phyloP scores from a whole-genome alignment of 2,329 filamentous ascomycete species.

The Geosmithia morbida region DNA sequence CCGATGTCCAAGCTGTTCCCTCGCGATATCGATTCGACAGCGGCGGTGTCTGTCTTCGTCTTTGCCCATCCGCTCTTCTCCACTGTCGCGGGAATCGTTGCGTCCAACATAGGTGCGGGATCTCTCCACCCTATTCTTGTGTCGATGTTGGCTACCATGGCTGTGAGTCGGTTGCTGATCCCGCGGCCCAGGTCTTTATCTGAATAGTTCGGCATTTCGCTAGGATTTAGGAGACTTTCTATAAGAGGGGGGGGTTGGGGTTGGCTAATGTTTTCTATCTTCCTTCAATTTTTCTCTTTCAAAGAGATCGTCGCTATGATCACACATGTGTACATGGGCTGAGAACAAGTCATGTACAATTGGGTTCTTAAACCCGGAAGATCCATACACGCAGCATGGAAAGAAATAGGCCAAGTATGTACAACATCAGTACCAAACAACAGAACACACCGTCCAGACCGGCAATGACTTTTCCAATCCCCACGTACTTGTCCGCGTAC shows the following conservation, averaged over 20 bases:
- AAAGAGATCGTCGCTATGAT: too few species aligned
- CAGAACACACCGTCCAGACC: too few species aligned
- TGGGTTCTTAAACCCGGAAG: too few species aligned
- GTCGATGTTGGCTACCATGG: slow-evolving; percentile 28
- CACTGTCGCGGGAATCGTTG: slow-evolving; percentile 37
- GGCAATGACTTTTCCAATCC: too few species aligned
- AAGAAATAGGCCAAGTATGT: too few species aligned
- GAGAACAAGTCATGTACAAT: too few species aligned
- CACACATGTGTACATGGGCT: too few species aligned
- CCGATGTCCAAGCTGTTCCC: slow-evolving; percentile 32
- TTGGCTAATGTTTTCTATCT: neutral
- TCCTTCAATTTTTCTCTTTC: too few species aligned
- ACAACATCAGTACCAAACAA: too few species aligned
- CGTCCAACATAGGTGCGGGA: slow-evolving; percentile 25
- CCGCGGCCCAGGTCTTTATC: slow-evolving; percentile 19
- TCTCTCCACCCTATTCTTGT: slow-evolving; percentile 37
- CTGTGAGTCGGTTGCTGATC: slow-evolving; percentile 29
- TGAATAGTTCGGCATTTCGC: slow-evolving; percentile 14
- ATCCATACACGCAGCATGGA: too few species aligned
- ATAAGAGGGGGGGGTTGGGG: too few species aligned
- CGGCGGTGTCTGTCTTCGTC: slow-evolving; percentile 36
- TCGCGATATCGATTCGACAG: slow-evolving; percentile 16
- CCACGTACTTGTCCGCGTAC: too few species aligned
- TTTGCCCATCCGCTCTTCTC: slow-evolving; percentile 42
- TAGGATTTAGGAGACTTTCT: slow-evolving; percentile 11